phyloP scores from a whole-genome alignment of 1,139 yeast species.

The Yamadazyma pseudoaaseri region DNA sequence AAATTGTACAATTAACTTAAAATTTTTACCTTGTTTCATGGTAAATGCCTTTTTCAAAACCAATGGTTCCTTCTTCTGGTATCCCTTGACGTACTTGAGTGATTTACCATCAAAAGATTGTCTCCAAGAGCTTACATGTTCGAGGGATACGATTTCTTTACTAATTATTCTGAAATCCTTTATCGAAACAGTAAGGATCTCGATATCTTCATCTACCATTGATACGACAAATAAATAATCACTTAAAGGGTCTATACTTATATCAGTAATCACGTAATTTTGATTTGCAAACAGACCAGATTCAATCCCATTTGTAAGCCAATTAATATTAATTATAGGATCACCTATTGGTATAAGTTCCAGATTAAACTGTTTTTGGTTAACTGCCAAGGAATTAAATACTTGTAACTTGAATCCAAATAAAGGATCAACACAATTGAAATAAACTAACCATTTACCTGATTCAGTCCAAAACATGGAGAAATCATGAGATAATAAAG shows the following conservation, averaged over 20 bases:
- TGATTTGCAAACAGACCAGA: constrained; percentile 9
- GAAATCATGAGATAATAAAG: constrained; percentile 17
- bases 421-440: constrained; percentile 23
- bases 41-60: constrained; percentile 3
- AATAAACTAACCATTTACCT: constrained; percentile 36
- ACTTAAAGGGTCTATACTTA: constrained; percentile 7
- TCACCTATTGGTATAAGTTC: constrained; percentile 15
- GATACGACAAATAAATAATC: constrained; percentile 19
- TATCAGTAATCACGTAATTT: constrained; percentile 10
- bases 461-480: constrained; percentile 31
- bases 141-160: constrained; percentile 4
- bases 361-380: constrained; percentile 11
- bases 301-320: constrained; percentile 12
- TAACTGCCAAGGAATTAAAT: constrained; percentile 25
- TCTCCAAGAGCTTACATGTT: constrained; percentile 10
- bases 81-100: constrained; percentile 8
- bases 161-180: constrained; percentile 18
- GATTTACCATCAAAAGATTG: constrained; percentile 11
- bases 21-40: neutral
- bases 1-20: constrained; percentile 12
- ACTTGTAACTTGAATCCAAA: constrained; percentile 32
- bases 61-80: constrained; percentile 1
- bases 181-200: constrained; percentile 19
- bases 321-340: constrained; percentile 21
- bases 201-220: constrained; percentile 10